A percentile compares a stretch with the other conserved stretches of the same genome.
Conservation (phyloP, 108 stramenopile species). For the Craspedostauros australis region DNA sequence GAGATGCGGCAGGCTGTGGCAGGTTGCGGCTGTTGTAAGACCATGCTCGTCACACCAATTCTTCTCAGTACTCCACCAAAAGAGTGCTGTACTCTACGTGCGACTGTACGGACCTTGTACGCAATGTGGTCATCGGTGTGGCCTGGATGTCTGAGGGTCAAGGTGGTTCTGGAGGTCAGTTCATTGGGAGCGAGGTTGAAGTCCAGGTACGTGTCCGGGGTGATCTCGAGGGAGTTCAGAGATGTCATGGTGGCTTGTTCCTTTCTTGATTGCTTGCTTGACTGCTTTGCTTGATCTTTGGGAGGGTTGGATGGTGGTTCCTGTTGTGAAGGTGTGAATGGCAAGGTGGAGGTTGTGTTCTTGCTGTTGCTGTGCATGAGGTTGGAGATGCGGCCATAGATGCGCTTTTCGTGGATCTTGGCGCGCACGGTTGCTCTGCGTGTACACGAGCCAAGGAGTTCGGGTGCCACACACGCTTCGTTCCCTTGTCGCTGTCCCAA, state of each 20-base stretch:
- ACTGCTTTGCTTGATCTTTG: no score
- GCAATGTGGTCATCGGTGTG: constrained; percentile 51
- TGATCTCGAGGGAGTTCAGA: constrained; percentile 47
- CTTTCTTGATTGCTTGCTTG: not conserved
- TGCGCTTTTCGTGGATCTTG: no score
- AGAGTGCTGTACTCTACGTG: not conserved
- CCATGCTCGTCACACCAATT: not conserved
- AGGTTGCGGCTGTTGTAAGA: not conserved
- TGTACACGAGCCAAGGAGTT: no score
- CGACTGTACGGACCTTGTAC: constrained; percentile 62
- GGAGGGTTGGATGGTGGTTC: not conserved
- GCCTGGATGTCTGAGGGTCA: constrained; percentile 74
- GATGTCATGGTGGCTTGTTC: not conserved
- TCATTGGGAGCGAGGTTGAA: constrained; percentile 59
- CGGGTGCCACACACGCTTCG: no score
- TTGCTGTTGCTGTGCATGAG: no score
- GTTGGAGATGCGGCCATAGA: no score
- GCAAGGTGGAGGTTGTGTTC: no score
- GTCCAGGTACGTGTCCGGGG: constrained; percentile 63
- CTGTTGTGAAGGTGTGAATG: no score
- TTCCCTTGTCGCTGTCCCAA: no score
- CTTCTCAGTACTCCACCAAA: not conserved
- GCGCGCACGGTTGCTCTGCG: no score
- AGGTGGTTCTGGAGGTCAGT: constrained; percentile 46
- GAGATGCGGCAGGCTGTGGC: not conserved